phyloP scores from a whole-genome alignment of 1,139 yeast genomes.

The Suhomyces wounanorum region DNA sequence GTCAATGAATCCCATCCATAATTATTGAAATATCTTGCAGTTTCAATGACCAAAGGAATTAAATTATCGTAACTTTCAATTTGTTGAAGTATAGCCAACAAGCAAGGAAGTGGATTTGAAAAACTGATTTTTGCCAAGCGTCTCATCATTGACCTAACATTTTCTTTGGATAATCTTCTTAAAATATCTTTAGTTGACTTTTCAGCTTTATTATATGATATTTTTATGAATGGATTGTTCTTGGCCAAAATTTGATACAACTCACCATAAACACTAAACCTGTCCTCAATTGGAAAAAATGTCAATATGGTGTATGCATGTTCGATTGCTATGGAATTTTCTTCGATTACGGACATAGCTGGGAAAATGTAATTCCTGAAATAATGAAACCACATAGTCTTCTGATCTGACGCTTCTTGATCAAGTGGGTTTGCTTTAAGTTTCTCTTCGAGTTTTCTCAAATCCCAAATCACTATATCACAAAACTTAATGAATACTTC shows the following conservation, averaged over 20 bases:
- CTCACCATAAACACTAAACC: conserved; percentile 86
- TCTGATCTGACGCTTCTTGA: conserved; percentile 14
- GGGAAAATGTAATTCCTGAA: conserved; percentile 72
- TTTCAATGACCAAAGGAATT: conserved; percentile 73
- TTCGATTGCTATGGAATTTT: conserved; percentile 64
- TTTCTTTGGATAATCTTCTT: conserved; percentile 86
- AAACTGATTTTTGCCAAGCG: conserved; percentile 74
- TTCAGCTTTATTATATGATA: conserved; percentile 70
- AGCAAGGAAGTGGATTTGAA: conserved; percentile 80
- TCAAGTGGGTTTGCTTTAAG: conserved; percentile 19
- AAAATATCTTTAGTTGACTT: conserved; percentile 79
- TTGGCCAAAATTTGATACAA: conserved; percentile 60
- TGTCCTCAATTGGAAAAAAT: conserved; percentile 57
- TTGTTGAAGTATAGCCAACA: conserved; percentile 62
- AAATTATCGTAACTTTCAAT: conserved; percentile 93
- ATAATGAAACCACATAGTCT: conserved; percentile 59
- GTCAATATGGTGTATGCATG: conserved; percentile 60
- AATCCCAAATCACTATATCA: conserved; percentile 52
- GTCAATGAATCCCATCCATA: conserved; percentile 89
- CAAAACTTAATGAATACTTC: conserved; percentile 59
- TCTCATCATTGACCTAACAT: conserved; percentile 75
- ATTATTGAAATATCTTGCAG: conserved; percentile 74
- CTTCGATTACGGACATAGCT: conserved; percentile 58
- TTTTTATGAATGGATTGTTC: conserved; percentile 57
- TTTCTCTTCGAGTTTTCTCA: conserved; percentile 20